Conservation (phyloP, 169 alveolate genomes). For the Eimeria nieschulzi region DNA sequence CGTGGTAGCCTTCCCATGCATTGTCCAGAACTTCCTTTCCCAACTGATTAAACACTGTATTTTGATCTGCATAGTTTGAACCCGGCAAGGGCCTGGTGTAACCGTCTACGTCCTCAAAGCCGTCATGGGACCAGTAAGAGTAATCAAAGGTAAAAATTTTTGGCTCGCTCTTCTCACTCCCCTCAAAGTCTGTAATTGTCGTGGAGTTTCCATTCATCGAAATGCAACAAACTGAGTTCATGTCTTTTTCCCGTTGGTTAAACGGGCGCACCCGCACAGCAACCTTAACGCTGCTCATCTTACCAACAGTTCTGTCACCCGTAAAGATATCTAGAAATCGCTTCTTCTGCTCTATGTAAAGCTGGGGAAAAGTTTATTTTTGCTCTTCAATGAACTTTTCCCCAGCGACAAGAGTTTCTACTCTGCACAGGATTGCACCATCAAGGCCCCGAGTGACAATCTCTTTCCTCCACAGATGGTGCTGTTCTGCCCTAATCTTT, state of each 20-base stretch:
- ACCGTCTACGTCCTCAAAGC: slow-evolving; percentile 79
- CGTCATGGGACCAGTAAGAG: slow-evolving; percentile 94
- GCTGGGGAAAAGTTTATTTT: not conserved
- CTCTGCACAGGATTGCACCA: not conserved
- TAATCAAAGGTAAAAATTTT: slow-evolving; percentile 91
- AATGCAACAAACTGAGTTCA: slow-evolving; percentile 78
- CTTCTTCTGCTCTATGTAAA: not conserved
- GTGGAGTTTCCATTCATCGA: slow-evolving; percentile 77
- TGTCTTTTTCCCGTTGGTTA: slow-evolving; percentile 84
- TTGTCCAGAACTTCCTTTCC: slow-evolving; percentile 75
- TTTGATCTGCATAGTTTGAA: slow-evolving; percentile 44
- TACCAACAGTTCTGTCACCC: not conserved
- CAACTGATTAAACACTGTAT: slow-evolving; percentile 3
- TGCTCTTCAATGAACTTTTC: not conserved
- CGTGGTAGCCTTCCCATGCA: slow-evolving; percentile 94
- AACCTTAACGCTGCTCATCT: slow-evolving; percentile 81
- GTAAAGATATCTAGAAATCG: not conserved
- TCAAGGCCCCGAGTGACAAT: not conserved
- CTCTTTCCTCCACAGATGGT: not conserved
- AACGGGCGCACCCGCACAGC: slow-evolving; percentile 92
- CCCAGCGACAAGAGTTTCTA: not conserved
- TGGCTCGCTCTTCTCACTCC: slow-evolving; percentile 76
- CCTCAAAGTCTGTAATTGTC: slow-evolving; percentile 70
- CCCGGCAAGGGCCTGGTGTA: not conserved
- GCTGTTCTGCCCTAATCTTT: not conserved